Conservation (phyloP, 176 grass and related monocot species). For the Ampelocalamus luodianensis region DNA sequence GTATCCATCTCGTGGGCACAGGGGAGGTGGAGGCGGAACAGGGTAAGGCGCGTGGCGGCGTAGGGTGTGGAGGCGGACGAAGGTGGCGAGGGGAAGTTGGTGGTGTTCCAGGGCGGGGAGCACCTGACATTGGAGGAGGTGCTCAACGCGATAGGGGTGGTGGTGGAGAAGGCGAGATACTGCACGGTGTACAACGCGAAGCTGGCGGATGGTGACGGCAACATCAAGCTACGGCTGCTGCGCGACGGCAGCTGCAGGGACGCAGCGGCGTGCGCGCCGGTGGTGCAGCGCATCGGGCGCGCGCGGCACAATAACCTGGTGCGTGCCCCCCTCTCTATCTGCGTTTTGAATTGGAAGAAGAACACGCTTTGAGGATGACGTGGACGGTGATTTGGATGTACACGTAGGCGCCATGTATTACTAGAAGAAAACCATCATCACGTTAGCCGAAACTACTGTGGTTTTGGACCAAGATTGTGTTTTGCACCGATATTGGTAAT, state of each 20-base stretch:
- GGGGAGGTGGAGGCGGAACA: constrained; percentile 54
- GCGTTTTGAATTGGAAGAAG: no score
- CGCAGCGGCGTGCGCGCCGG: constrained; percentile 51
- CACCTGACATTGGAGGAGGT: constrained; percentile 89
- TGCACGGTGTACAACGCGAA: constrained; percentile 97
- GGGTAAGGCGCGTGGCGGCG: constrained; percentile 20
- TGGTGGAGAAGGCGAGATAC: constrained; percentile 80
- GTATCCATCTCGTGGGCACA: constrained; percentile 74
- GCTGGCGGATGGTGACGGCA: constrained; percentile 66
- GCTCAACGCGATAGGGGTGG: constrained; percentile 89
- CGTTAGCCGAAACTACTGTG: no score
- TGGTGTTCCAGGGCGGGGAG: constrained; percentile 87
- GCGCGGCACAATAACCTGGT: constrained; percentile 87
- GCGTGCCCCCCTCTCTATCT: neutral
- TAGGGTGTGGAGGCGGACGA: constrained; percentile 55
- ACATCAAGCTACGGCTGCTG: constrained; percentile 74
- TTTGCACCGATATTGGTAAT: no score
- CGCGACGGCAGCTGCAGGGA: constrained; percentile 79
- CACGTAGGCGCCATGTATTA: no score
- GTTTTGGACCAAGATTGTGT: no score
- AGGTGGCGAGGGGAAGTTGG: constrained; percentile 58
- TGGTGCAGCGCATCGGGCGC: constrained; percentile 62
- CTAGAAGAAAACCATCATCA: no score
- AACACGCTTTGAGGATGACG: no score
- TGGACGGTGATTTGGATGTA: no score